phyloP scores from a whole-genome alignment of 306 rosid genomes.

The Fragaria iinumae region DNA sequence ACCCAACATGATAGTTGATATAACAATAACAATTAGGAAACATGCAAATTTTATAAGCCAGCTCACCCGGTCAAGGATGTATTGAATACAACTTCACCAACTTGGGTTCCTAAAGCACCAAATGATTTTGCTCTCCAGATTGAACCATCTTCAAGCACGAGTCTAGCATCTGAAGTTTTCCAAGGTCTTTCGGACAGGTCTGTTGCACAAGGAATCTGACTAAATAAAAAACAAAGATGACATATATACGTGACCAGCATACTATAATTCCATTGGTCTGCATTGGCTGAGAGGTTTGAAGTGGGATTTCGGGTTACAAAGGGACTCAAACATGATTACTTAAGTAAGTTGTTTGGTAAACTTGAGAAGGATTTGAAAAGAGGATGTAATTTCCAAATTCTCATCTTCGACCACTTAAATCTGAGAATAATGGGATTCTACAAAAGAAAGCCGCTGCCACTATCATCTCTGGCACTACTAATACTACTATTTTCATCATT shows the following conservation, averaged over 20 bases:
- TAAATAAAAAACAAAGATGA: neutral
- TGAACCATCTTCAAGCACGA: constrained; percentile 89
- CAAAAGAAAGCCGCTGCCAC: no score
- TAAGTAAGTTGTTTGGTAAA: neutral
- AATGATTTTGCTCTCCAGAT: constrained; percentile 88
- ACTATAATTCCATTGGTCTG: neutral
- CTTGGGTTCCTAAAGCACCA: constrained; percentile 94
- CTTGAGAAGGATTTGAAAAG: neutral
- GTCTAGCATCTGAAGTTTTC: constrained; percentile 86
- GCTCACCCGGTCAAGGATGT: constrained; percentile 87
- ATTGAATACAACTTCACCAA: constrained; percentile 96
- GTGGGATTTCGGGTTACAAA: neutral
- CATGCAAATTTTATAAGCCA: neutral
- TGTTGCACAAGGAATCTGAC: constrained; percentile 16
- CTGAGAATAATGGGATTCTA: neutral
- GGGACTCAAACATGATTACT: neutral
- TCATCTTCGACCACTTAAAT: neutral
- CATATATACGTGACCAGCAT: neutral
- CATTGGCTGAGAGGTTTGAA: neutral
- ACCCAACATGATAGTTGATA: neutral
- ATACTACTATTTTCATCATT: neutral
- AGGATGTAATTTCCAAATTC: neutral
- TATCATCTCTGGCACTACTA: neutral
- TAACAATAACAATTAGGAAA: neutral
- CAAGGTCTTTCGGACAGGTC: constrained; percentile 73